Evolutionary conservation across 805 yeast species (phyloP), one percentile per base, ranked within the genome.

Genomic region (Wickerhamomyces chaumierensis): DNA sequence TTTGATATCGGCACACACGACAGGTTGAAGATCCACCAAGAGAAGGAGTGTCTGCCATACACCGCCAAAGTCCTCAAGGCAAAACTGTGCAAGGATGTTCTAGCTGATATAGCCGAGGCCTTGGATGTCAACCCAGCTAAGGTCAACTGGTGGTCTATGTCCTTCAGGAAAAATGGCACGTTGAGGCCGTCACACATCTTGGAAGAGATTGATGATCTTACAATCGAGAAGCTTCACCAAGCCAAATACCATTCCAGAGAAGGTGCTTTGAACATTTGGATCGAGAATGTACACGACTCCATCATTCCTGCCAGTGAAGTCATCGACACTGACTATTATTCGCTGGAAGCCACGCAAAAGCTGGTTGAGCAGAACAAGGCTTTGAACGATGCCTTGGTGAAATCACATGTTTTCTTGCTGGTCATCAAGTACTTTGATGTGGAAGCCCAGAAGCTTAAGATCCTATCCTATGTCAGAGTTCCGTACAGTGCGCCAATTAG

Each of bases 1-100:
- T 78, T 83, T 52, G 96, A 87, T 55, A 53, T 81, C 14, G 84
- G 79, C 12, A 78, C 85, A 4, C 83, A 83, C 11, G 63, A 64
- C 34, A 63, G 65, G 34, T 69, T 72, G 23, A 71, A 66, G 2
- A 55, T 73, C n/a, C 68, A 65, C 46, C 67, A 66, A 29, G 53
- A 55, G 15, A 61, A 64, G 5, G 64, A 74, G 1, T 64, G 6
- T 4, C 11, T 62, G 41, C 79, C 92, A 0, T 11, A 62, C 2
- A 49, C 57, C 3, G 51, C 79, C 32, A 73, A 71, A 52, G 65
- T 80, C 2, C 63, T 73, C 47, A 81, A 78, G 53, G 70, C 76
- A 0, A 70, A 71, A 29, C 65, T 73, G 14, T 65, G 79, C 39
- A 52, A 58, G 4, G 71, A 70, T 11, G 56, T 85, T 8, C 69